Percentiles rank a stretch among this genome's conserved stretches.
Evolutionary conservation across 495 filamentous ascomycete species (phyloP).

Genomic region (Letharia columbiana): DNA sequence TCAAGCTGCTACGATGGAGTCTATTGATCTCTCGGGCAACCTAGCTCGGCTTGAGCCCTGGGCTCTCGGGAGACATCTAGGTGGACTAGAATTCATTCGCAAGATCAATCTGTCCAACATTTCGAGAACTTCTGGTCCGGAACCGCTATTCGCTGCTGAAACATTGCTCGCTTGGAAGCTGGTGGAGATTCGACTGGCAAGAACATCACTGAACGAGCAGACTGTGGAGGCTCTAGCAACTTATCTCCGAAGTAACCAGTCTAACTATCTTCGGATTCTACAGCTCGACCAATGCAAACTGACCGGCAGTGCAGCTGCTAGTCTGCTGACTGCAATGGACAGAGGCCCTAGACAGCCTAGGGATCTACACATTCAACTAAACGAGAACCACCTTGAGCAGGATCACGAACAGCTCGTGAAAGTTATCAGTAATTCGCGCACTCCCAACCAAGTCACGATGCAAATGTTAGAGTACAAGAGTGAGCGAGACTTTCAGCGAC

Average conservation of each 20-base stretch:
- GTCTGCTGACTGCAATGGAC: conserved; percentile 67
- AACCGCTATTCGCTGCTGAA: conserved; percentile 58
- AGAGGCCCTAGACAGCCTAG: conserved; percentile 43
- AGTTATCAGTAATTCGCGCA: conserved; percentile 53
- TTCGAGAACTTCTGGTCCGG: conserved; percentile 49
- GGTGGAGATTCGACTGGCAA: conserved; percentile 62
- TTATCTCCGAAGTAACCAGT: conserved; percentile 55
- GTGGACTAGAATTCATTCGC: conserved; percentile 58
- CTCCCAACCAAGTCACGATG: conserved; percentile 68
- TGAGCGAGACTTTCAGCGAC: conserved; percentile 60
- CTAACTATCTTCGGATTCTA: conserved; percentile 57
- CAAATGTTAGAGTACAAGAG: conserved; percentile 78
- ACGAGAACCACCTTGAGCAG: conserved; percentile 70
- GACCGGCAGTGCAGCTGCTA: conserved; percentile 66
- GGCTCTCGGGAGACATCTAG: conserved; percentile 53
- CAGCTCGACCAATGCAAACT: conserved; percentile 72
- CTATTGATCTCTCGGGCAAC: conserved; percentile 68
- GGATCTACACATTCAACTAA: conserved; percentile 68
- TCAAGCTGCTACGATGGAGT: conserved; percentile 67
- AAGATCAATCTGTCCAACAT: conserved; percentile 66
- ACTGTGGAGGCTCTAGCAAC: conserved; percentile 51
- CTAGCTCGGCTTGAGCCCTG: conserved; percentile 60
- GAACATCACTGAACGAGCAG: conserved; percentile 51
- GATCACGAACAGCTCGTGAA: conserved; percentile 61
- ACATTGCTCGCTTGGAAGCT: conserved; percentile 65